A percentile compares a stretch with the other conserved stretches of the same genome.
Evolutionary conservation across 78 protist genomes (phyloP).

Genomic region (Polysphondylium violaceum): DNA sequence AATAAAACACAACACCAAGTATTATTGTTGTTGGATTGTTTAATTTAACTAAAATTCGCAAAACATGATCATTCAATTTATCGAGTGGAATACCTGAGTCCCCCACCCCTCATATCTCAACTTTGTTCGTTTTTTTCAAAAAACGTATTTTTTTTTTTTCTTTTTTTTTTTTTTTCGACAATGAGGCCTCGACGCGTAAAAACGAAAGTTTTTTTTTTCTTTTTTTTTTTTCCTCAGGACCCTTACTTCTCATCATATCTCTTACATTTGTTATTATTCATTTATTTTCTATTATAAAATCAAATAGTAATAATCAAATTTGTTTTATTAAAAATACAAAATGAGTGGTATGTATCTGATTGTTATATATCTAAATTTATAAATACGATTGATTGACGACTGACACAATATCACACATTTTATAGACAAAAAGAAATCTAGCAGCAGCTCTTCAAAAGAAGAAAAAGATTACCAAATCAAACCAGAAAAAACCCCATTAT

Average conservation of each 20-base stretch:
- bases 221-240: not conserved
- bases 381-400: not conserved
- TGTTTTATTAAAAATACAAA: not conserved
- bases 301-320: conserved; percentile 18
- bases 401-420: not conserved
- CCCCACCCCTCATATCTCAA: too few relatives aligned
- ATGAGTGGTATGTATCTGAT: conserved; percentile 11
- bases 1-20: too few relatives aligned
- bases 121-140: too few relatives aligned
- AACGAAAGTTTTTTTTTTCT: not conserved
- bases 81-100: too few relatives aligned
- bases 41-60: too few relatives aligned
- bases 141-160: not conserved
- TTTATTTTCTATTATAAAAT: conserved; percentile 27
- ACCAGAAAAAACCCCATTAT: conserved; percentile 78
- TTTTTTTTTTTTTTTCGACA: not conserved
- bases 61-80: too few relatives aligned
- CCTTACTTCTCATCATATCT: not conserved
- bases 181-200: not conserved
- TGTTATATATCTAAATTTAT: not conserved
- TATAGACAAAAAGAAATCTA: conserved; percentile 16
- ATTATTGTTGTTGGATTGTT: too few relatives aligned
- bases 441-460: not conserved
- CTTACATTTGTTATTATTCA: conserved; percentile 11
- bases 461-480: conserved; percentile 38